These are phyloP conservation scores for Dinochytrium kinnereticum DNA, from an alignment of 371 early-diverging fungal genomes.

Conservation along the genomic window DNA sequence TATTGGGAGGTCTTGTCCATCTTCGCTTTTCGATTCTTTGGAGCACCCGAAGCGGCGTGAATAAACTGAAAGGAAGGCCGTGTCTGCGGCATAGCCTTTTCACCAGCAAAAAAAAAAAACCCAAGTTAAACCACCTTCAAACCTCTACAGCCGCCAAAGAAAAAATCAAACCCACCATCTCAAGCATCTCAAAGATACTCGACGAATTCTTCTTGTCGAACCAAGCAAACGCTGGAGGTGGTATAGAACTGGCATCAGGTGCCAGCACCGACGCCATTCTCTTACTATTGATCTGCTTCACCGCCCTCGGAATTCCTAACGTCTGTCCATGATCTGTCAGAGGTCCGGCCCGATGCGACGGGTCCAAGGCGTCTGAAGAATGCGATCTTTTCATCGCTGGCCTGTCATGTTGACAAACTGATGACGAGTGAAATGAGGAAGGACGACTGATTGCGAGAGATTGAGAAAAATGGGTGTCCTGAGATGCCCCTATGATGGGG, in stretches of 20 bases:
- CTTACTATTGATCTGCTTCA: not conserved
- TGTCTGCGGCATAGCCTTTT: conserved; percentile 8
- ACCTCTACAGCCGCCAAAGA: too few relatives aligned
- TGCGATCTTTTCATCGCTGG: too few relatives aligned
- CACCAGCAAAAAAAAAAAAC: not conserved
- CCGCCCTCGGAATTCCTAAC: not conserved
- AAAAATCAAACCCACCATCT: too few relatives aligned
- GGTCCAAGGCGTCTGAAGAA: too few relatives aligned
- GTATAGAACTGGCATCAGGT: not conserved
- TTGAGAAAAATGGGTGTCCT: too few relatives aligned
- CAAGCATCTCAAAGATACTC: conserved; percentile 12
- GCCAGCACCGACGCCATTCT: conserved; percentile 8
- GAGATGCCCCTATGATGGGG: too few relatives aligned
- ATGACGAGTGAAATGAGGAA: too few relatives aligned
- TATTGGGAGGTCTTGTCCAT: not conserved
- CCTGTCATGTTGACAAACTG: too few relatives aligned
- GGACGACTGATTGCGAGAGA: too few relatives aligned
- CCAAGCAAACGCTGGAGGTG: conserved; percentile 1
- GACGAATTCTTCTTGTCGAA: not conserved
- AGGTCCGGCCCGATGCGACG: too few relatives aligned
- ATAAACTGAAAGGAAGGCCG: conserved; percentile 17
- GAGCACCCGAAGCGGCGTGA: not conserved
- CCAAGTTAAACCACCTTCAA: too few relatives aligned
- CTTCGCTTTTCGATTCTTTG: not conserved
- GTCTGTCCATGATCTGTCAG: too few relatives aligned